Conservation (phyloP, 352 stramenopile genomes). For the Phytophthora sp. region DNA sequence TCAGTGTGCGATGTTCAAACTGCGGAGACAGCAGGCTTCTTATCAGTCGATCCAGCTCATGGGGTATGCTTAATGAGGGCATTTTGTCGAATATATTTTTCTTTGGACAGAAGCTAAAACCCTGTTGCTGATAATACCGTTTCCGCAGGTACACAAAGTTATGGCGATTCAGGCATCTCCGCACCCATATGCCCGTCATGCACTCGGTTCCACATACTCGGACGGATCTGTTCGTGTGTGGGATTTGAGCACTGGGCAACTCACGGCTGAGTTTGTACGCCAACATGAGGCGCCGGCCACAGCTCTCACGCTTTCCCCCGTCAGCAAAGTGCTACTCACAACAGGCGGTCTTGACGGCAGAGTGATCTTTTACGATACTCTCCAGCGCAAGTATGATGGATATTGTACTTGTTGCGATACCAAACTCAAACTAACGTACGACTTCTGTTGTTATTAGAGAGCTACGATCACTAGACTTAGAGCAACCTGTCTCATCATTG, state of each 20-base stretch:
- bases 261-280: slow-evolving; percentile 59
- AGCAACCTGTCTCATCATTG: slow-evolving; percentile 61
- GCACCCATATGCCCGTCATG: slow-evolving; percentile 64
- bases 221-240: slow-evolving; percentile 75
- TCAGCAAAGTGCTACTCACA: slow-evolving; percentile 73
- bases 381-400: slow-evolving; percentile 56
- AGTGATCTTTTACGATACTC: slow-evolving; percentile 78
- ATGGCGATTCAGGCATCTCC: slow-evolving; percentile 60
- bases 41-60: slow-evolving; percentile 54
- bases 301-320: slow-evolving; percentile 62
- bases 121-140: neutral
- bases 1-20: slow-evolving; percentile 70
- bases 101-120: neutral
- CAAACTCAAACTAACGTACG: neutral
- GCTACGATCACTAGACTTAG: slow-evolving; percentile 60
- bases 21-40: slow-evolving; percentile 51
- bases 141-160: slow-evolving; percentile 54
- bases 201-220: slow-evolving; percentile 59
- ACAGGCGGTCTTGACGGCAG: slow-evolving; percentile 66
- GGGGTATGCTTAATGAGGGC: slow-evolving; percentile 27
- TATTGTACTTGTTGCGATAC: neutral
- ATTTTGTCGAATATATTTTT: neutral
- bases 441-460: slow-evolving; percentile 37
- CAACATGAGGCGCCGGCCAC: slow-evolving; percentile 67
- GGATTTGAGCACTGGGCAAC: slow-evolving; percentile 60